Evolutionary conservation across 2,329 filamentous ascomycete genomes (phyloP), one percentile per base, ranked within the genome.

Genomic region (Pyrenochaeta sp.): DNA sequence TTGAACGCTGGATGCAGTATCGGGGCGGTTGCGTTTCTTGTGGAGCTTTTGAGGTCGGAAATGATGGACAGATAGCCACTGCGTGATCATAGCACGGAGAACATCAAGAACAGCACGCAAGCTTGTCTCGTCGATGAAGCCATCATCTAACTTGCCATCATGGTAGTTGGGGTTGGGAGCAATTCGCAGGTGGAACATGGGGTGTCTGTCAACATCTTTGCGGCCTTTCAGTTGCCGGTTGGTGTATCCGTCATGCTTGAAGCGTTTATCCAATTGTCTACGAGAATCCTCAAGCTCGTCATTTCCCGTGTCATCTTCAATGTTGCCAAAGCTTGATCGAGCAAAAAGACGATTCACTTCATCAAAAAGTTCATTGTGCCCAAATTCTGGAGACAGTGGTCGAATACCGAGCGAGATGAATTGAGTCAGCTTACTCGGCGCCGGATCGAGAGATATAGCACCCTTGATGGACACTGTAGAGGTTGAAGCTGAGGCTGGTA

Each of bases 181-280:
- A 23, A 96, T 81, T 19, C 83, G 83, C n/a, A 97, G 72, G 58
- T 86, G 88, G 60, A 96, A 97, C 85, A 93, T 93, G 0, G 93
- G 91, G 85, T 90, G 94, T 36, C 84, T 81, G 60, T 96, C 90
- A 7, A 92, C 75, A 0, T 84, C 79, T 63, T 89, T 93, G 29
- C 77, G 79, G 6, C 68, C 70, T 60, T 77, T 83, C 24, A 81
- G 55, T 44, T 84, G 81, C 51, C 72, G 79, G 21, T 67, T 72
- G 1, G 77, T 81, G 41, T 76, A 81, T 1, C 73, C 74, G 19
- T 79, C 75, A 6, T 60, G 68, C 44, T 78, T 82, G 45, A 69
- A 75, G 15, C 71, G 67, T 39, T 63, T 65, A 51, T 78, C 73
- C 35, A 66, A 60, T 30, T 60, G 62, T 43, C 55, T 67, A 41